Evolutionary conservation across 805 yeast genomes (phyloP), one percentile per base, ranked within the genome.

Genomic region (Candida railenensis): DNA sequence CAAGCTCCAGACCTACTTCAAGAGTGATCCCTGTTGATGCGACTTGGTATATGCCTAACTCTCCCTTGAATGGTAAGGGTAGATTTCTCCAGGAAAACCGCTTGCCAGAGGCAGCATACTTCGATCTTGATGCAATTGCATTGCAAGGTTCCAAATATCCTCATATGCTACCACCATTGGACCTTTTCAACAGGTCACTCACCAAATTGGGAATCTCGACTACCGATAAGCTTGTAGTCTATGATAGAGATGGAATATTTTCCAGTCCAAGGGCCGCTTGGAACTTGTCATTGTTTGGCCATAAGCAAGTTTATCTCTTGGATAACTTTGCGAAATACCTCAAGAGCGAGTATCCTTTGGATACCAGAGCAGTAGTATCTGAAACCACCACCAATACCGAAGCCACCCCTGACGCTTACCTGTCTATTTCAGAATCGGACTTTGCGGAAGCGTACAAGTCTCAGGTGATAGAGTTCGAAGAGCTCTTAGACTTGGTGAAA

Each of bases 201-300:
- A 65, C 77, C 9, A 58, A 75, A 14, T 63, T 89, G 48, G 94
- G 94, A 1, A 58, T 88, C 22, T 52, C 58, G 2, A 67, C 67
- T 22, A 40, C 71, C 42, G 94, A 91, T 53, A 67, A 72, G 12
- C 60, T 94, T 34, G 85, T 94, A 9, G 80, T 94, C 11, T 94
- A 94, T 63, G 99, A 94, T 65, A 82, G 83, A 53, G 76, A 78
- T 42, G 96, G 96, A 2, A 83, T 87, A 51, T 89, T 92, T 63
- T 83, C 96, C 37, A 82, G 91, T 2, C 96, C 97, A 34, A 77
- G 99, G 53, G 95, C 87, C 15, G 91, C 90, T 0, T 94, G 97
- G 97, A 89, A 91, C 54, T 77, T 94, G 56, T 76, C 82, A 33
- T 71, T 86, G 0, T 89, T 87, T 62, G 92, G 92, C 5, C 97